Conservation (phyloP, 805 yeast species). For the Candida piceae region DNA sequence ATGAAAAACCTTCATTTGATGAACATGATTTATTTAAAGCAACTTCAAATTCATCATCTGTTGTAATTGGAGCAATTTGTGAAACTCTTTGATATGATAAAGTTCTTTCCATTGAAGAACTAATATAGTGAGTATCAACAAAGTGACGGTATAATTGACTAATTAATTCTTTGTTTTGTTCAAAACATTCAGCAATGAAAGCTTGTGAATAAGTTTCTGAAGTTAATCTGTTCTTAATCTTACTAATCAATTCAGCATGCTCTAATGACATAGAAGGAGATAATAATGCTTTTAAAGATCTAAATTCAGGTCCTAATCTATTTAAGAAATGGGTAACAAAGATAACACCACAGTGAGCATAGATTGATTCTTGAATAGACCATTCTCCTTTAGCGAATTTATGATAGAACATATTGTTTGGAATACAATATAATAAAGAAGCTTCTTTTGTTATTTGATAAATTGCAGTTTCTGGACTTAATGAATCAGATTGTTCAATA, state of each 20-base stretch:
- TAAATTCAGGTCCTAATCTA: constrained; percentile 88
- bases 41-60: constrained; percentile 69
- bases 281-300: constrained; percentile 58
- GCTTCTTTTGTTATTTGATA: constrained; percentile 93
- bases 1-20: constrained; percentile 72
- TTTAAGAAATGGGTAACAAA: constrained; percentile 93
- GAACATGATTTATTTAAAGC: constrained; percentile 65
- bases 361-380: constrained; percentile 90
- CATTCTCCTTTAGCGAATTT: constrained; percentile 69
- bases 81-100: constrained; percentile 81
- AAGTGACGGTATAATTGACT: constrained; percentile 84
- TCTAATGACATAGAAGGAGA: constrained; percentile 56
- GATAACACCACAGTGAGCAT: constrained; percentile 89
- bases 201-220: constrained; percentile 89
- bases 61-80: constrained; percentile 68
- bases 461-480: constrained; percentile 62
- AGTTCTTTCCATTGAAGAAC: constrained; percentile 66
- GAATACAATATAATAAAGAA: constrained; percentile 84
- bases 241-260: constrained; percentile 69
- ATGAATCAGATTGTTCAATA: constrained; percentile 56
- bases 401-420: constrained; percentile 74
- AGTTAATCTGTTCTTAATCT: constrained; percentile 83
- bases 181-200: constrained; percentile 73
- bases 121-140: constrained; percentile 84
- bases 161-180: constrained; percentile 63